Percentiles rank a stretch among this genome's conserved stretches.
phyloP scores from a whole-genome alignment of 441 rosid genomes.

The Pelargonium australe region DNA sequence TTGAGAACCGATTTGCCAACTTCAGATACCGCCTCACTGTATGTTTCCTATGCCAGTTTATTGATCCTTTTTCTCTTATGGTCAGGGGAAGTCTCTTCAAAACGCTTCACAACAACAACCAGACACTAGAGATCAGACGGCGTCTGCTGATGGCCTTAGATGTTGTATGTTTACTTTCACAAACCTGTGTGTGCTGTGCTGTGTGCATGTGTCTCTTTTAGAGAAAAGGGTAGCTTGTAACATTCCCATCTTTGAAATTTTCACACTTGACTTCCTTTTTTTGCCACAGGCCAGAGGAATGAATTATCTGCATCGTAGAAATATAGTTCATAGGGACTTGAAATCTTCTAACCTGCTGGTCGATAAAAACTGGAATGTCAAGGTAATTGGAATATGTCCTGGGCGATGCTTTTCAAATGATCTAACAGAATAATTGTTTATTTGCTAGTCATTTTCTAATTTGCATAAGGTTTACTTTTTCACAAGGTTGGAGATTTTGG shows the following conservation, averaged over 20 bases:
- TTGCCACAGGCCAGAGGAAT: conserved; percentile 74
- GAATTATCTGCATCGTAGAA: conserved; percentile 82
- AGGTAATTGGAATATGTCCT: conserved; percentile 33
- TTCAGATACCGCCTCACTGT: background rate
- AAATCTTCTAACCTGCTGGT: conserved; percentile 87
- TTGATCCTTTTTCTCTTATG: conserved; percentile 19
- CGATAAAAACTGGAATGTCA: conserved; percentile 77
- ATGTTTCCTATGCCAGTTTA: background rate
- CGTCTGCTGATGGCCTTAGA: conserved; percentile 79
- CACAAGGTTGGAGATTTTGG: conserved; percentile 92
- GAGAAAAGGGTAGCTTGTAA: background rate
- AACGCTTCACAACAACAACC: conserved; percentile 62
- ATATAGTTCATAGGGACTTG: conserved; percentile 75
- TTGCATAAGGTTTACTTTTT: background rate
- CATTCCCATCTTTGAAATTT: conserved; percentile 7
- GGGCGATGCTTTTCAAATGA: background rate
- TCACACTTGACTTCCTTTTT: background rate
- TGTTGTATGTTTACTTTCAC: conserved; percentile 44
- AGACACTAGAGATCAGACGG: conserved; percentile 56
- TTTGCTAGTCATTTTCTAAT: background rate
- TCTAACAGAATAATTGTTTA: background rate
- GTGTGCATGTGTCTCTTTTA: background rate
- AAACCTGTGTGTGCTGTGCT: background rate
- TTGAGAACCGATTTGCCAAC: too few species aligned
- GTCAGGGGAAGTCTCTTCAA: conserved; percentile 87